Conservation (phyloP, 345 rosid genomes). For the Passiflora organensis region DNA sequence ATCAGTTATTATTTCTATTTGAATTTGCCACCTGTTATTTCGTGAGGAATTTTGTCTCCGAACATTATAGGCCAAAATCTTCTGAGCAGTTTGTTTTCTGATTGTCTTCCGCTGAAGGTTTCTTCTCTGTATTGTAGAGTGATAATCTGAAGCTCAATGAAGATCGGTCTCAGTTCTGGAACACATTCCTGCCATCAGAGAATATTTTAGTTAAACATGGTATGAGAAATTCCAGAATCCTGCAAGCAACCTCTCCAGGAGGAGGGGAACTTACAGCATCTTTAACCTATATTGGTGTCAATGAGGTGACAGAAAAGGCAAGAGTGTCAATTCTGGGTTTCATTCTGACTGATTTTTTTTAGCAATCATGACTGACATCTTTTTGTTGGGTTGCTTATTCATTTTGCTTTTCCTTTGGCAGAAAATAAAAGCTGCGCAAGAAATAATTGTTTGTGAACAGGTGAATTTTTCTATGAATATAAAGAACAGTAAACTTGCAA, state of each 20-base stretch:
- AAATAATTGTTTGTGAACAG: conserved; percentile 68
- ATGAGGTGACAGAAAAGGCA: conserved; percentile 55
- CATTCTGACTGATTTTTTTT: neutral
- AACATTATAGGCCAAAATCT: neutral
- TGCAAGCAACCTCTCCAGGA: conserved; percentile 64
- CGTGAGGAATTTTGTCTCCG: neutral
- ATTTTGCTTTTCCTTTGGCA: conserved; percentile 25
- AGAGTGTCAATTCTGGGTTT: conserved; percentile 9
- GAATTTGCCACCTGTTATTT: neutral
- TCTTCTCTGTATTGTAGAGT: conserved; percentile 46
- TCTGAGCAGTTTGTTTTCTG: conserved; percentile 3
- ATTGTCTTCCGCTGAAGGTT: conserved; percentile 27
- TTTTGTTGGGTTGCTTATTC: conserved; percentile 1
- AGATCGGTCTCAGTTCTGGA: conserved; percentile 52
- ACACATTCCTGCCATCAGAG: conserved; percentile 36
- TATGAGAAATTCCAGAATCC: conserved; percentile 49
- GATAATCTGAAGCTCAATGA: conserved; percentile 66
- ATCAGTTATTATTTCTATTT: neutral
- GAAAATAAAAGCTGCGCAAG: conserved; percentile 74
- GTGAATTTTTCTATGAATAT: conserved; percentile 52
- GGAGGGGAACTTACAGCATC: conserved; percentile 65
- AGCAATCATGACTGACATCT: neutral
- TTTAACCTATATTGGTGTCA: conserved; percentile 54
- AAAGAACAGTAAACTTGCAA: conserved; percentile 29
- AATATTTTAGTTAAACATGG: conserved; percentile 45